Conservation (phyloP, 2,329 filamentous ascomycete species). For the Scytalidium lignicola region DNA sequence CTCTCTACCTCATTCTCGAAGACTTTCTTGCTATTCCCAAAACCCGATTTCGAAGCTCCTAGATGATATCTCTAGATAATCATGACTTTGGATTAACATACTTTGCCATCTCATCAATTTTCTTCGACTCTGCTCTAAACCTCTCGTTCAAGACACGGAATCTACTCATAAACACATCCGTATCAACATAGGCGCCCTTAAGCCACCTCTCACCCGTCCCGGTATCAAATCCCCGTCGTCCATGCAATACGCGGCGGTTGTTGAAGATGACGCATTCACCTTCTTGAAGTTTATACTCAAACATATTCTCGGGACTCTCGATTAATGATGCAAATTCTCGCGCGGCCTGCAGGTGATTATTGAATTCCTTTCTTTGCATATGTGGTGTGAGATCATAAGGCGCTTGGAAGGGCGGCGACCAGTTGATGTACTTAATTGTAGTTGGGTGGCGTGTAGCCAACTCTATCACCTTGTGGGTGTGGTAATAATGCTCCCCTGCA, state of each 20-base stretch:
- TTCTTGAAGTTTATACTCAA: slow-evolving; percentile 66
- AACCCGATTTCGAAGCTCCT: not conserved
- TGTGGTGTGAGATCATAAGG: slow-evolving; percentile 32
- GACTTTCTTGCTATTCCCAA: no score
- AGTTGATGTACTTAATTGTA: slow-evolving; percentile 43
- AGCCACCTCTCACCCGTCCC: slow-evolving; percentile 69
- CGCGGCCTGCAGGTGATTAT: slow-evolving; percentile 44
- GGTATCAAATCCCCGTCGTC: slow-evolving; percentile 68
- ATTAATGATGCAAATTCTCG: slow-evolving; percentile 53
- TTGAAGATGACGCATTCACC: slow-evolving; percentile 94
- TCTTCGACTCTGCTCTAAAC: not conserved
- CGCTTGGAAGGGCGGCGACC: slow-evolving; percentile 77
- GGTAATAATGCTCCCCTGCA: slow-evolving; percentile 57
- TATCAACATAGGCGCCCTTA: slow-evolving; percentile 76
- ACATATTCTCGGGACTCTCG: slow-evolving; percentile 53
- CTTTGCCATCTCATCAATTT: not conserved
- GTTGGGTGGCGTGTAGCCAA: not conserved
- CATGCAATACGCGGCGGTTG: slow-evolving; percentile 81
- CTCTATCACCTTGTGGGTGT: slow-evolving; percentile 51
- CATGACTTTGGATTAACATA: not conserved
- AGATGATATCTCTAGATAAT: not conserved
- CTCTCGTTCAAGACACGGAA: slow-evolving; percentile 32
- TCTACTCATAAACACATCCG: slow-evolving; percentile 52
- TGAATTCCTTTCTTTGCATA: slow-evolving; percentile 9
- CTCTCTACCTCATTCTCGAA: no score